Evolutionary conservation across 495 filamentous ascomycete genomes (phyloP), one percentile per base, ranked within the genome.

Genomic region (Achaetomiella virescens): DNA sequence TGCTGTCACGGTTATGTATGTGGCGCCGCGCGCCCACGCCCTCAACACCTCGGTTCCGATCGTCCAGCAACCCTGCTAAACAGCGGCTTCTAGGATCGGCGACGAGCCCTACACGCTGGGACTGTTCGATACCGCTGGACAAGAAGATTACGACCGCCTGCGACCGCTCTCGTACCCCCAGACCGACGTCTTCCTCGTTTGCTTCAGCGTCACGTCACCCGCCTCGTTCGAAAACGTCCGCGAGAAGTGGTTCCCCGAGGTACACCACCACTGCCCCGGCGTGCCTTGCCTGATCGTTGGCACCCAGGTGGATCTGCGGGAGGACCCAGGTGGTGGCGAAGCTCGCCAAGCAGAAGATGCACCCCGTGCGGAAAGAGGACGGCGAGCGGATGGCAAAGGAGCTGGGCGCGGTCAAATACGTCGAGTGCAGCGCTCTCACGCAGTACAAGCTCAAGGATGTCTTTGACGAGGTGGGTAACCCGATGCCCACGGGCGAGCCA

Each of bases 381-480:
- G 93, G 95, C 29, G 95, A 97, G 68, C 77, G 83, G 57, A 96
- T 98, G 88, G 95, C 95, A 0, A 96, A 90, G 77, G 92, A 97
- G 48, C 75, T 98, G 12, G 90, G 89, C 43, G 93, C 93, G 7
- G 91, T 98, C 54, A 97, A 97, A 77, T 98, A 97, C 59, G 93
- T 98, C 48, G 93, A 98, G 75, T 98, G 93, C 75, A 96, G 90
- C 66, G 93, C 93, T 31, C 74, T 98, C 72, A 98, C 93, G 36
- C 93, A 98, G 77, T 96, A 91, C 73, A 96, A 96, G 74, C 77
- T 98, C 51, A 98, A 98, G 80, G 95, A 98, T 69, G 93, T 98
- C 25, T 98, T 98, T 72, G 93, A 98, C 62, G 93, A 98, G 89
- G 92, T 96, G 81, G 45, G 81, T 71, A 42, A 65, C 18, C 42